A percentile compares a stretch with the other conserved stretches of the same genome.
These are phyloP conservation scores for Peronospora farinosa DNA, from an alignment of 352 stramenopile genomes.

Conservation along the genomic window DNA sequence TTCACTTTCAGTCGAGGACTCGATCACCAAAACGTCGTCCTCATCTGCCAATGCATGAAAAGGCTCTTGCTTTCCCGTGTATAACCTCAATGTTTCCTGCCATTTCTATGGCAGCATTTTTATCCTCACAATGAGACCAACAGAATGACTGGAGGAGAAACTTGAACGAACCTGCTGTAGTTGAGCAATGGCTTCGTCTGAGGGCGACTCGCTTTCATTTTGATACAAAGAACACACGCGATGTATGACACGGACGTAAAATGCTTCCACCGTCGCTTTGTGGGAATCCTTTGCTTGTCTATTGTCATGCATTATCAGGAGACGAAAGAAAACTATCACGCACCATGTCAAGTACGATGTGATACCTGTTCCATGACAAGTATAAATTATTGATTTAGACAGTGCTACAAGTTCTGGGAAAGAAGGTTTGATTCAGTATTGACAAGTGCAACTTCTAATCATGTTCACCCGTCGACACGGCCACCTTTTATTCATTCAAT, in stretches of 20 bases:
- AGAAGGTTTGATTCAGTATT: no score
- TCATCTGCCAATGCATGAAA: constrained; percentile 1
- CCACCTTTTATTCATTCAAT: no score
- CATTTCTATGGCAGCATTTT: constrained; percentile 30
- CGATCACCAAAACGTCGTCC: constrained; percentile 1
- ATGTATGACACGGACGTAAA: constrained; percentile 57
- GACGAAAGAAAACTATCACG: no score
- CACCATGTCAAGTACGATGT: no score
- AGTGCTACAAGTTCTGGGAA: no score
- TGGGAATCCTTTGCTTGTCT: no score
- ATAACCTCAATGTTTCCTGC: constrained; percentile 31
- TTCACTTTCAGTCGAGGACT: constrained; percentile 3
- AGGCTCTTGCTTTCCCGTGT: constrained; percentile 20
- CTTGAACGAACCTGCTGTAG: constrained; percentile 27
- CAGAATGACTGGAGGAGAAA: background rate
- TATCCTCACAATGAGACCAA: background rate
- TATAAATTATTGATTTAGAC: no score
- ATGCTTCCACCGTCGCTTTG: constrained; percentile 32
- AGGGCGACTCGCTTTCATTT: constrained; percentile 19
- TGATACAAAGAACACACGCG: constrained; percentile 45
- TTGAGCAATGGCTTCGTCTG: constrained; percentile 11
- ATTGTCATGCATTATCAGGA: no score
- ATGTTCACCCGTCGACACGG: no score
- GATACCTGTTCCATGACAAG: no score
- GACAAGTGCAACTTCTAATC: no score